Percentiles rank a stretch among this genome's conserved stretches.
These are phyloP conservation scores for Plasmodium chabaudi DNA, from an alignment of 169 alveolate genomes.

Conservation along the genomic window DNA sequence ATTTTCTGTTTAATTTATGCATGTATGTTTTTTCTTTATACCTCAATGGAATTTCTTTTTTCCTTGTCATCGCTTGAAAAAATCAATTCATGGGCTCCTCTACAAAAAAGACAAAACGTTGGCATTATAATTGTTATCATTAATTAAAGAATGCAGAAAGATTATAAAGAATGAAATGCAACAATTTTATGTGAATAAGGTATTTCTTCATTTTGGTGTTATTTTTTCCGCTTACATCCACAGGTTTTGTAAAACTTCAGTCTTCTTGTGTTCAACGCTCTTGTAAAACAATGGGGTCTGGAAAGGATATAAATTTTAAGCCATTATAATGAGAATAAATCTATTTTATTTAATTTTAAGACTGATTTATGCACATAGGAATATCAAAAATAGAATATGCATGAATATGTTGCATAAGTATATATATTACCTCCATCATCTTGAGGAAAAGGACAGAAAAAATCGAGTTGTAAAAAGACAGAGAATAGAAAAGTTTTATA, in stretches of 20 bases:
- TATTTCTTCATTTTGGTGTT: not conserved
- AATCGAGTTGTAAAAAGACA: constrained; percentile 53
- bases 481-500: constrained; percentile 47
- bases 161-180: not conserved
- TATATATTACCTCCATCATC: constrained; percentile 25
- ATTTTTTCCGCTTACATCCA: constrained; percentile 36
- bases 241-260: constrained; percentile 53
- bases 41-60: constrained; percentile 41
- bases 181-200: not conserved
- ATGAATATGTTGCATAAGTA: not conserved
- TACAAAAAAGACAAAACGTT: constrained; percentile 14
- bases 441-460: constrained; percentile 60
- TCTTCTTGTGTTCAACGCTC: constrained; percentile 42
- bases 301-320: not conserved
- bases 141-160: not conserved
- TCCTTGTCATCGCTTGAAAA: constrained; percentile 3
- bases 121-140: not conserved
- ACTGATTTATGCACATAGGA: not conserved
- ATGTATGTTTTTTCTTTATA: constrained; percentile 5
- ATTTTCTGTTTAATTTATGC: too few relatives aligned
- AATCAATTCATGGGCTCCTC: constrained; percentile 56
- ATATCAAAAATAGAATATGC: not conserved
- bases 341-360: not conserved
- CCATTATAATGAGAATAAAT: not conserved
- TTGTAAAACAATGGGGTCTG: constrained; percentile 62